Evolutionary conservation across 768 basidiomycete genomes (phyloP).

Genomic region (Butyriboletus loyo): DNA sequence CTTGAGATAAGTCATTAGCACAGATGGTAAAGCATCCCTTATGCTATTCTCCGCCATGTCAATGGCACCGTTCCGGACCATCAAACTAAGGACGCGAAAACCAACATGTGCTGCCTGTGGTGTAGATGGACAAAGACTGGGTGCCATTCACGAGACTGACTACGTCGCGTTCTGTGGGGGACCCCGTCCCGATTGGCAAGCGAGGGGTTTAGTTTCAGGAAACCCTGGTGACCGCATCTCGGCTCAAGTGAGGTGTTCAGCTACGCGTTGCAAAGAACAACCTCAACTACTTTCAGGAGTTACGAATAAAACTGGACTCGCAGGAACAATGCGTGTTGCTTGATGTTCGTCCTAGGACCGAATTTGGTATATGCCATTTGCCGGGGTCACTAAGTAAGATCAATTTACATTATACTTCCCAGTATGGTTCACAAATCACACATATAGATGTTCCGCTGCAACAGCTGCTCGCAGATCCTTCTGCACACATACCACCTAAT

Average conservation of each 20-base stretch:
- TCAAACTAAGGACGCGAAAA: conserved; percentile 76
- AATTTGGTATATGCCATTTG: conserved; percentile 85
- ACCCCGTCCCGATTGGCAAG: conserved; percentile 60
- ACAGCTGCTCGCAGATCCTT: conserved; percentile 60
- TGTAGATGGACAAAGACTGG: conserved; percentile 38
- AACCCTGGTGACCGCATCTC: conserved; percentile 41
- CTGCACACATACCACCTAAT: conserved; percentile 34
- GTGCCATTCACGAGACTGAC: conserved; percentile 55
- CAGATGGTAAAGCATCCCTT: conserved; percentile 62
- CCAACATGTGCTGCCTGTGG: conserved; percentile 78
- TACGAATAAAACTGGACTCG: conserved; percentile 39
- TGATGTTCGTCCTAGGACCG: conserved; percentile 76
- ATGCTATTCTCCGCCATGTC: conserved; percentile 73
- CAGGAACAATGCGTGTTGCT: conserved; percentile 43
- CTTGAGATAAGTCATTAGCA: conserved; percentile 3
- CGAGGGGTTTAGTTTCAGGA: conserved; percentile 46
- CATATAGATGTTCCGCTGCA: conserved; percentile 69
- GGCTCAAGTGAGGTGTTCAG: conserved; percentile 37
- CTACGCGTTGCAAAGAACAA: neutral
- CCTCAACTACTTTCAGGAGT: conserved; percentile 39
- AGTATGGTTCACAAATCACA: conserved; percentile 1
- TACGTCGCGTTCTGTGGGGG: conserved; percentile 90
- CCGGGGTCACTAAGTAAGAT: conserved; percentile 69
- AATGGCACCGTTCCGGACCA: conserved; percentile 69
- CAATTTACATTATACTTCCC: neutral